Percentiles rank a stretch among this genome's conserved stretches.
These are phyloP conservation scores for Cordyceps farinosa DNA, from an alignment of 2,329 filamentous ascomycete species.

Conservation along the genomic window DNA sequence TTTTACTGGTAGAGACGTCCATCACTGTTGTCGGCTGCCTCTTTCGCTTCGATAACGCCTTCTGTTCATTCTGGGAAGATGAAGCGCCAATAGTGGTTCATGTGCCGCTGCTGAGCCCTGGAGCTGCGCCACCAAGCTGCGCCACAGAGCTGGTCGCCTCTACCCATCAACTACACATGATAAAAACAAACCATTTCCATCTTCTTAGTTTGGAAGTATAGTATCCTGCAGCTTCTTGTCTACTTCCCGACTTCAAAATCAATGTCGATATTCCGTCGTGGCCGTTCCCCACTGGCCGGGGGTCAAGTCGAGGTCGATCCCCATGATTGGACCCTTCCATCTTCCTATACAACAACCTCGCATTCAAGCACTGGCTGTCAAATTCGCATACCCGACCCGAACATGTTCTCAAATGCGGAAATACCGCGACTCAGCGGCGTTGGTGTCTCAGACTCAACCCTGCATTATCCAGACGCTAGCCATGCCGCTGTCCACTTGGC, in stretches of 20 bases:
- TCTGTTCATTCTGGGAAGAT: no score
- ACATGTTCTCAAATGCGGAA: neutral
- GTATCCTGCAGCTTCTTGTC: neutral
- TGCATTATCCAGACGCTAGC: neutral
- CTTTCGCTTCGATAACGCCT: no score
- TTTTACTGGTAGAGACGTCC: no score
- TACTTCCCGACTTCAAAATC: neutral
- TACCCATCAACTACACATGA: neutral
- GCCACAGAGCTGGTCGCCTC: neutral
- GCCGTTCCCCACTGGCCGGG: neutral
- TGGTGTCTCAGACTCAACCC: neutral
- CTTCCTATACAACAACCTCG: no score
- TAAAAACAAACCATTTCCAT: neutral
- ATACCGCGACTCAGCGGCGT: neutral
- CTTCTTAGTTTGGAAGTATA: neutral
- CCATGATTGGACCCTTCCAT: no score
- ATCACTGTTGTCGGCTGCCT: no score
- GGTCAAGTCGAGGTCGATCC: neutral
- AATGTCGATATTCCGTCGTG: neutral
- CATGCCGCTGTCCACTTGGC: constrained; percentile 1
- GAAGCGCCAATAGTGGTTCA: no score
- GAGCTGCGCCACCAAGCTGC: neutral
- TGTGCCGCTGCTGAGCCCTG: neutral
- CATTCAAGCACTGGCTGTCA: neutral
- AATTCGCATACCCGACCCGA: neutral